These are phyloP conservation scores for Prunus yedoensis DNA, from an alignment of 331 rosid genomes.

Conservation along the genomic window DNA sequence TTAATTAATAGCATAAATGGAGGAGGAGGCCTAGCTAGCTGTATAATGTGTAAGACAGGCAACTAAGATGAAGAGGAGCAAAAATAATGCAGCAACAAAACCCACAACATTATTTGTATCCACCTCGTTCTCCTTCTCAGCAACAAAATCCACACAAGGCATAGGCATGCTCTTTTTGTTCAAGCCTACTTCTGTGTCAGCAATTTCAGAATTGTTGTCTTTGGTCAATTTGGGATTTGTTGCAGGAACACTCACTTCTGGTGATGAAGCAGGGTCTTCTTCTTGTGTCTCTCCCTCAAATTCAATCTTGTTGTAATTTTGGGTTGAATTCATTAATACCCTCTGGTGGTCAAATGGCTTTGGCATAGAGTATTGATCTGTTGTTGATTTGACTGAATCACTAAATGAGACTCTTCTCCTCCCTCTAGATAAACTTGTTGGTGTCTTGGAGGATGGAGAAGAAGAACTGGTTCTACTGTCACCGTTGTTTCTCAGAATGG, in stretches of 20 bases:
- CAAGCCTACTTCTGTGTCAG: neutral
- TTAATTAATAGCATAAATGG: neutral
- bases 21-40: neutral
- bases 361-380: neutral
- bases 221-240: neutral
- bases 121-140: conserved; percentile 15
- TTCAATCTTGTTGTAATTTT: neutral
- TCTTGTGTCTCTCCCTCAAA: neutral
- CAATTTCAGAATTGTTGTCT: neutral
- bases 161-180: neutral
- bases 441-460: conserved; percentile 9
- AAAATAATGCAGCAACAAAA: conserved; percentile 22
- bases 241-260: neutral
- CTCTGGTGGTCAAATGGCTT: conserved; percentile 7
- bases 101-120: conserved; percentile 11
- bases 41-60: neutral
- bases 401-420: conserved; percentile 46
- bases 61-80: conserved; percentile 24
- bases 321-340: conserved; percentile 7
- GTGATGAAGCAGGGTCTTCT: neutral
- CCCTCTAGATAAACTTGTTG: neutral
- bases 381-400: conserved; percentile 33
- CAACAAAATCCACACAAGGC: neutral
- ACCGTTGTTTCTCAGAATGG: conserved; percentile 10
- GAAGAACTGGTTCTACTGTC: neutral